Percentiles rank a stretch among this genome's conserved stretches.
phyloP scores from a whole-genome alignment of 345 rosid genomes.

The Microcos paniculata region DNA sequence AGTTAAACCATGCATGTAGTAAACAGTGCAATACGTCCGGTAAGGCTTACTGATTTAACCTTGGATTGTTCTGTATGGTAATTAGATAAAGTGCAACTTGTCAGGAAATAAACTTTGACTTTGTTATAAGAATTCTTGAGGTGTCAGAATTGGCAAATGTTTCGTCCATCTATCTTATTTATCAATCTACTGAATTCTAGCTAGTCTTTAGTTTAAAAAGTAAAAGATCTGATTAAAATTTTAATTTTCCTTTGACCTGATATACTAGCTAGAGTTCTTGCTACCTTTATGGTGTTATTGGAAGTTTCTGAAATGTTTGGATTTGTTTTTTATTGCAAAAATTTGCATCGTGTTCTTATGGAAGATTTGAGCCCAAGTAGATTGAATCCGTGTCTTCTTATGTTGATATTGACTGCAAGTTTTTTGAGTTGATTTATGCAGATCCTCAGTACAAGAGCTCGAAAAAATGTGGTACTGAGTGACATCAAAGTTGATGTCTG shows the following conservation, averaged over 20 bases:
- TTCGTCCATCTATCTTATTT: no score
- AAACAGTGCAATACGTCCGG: no score
- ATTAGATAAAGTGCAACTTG: neutral
- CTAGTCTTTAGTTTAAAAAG: no score
- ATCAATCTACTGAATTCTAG: no score
- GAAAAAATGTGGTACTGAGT: constrained; percentile 74
- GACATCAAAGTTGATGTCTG: constrained; percentile 95
- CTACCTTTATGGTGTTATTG: neutral
- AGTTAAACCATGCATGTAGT: neutral
- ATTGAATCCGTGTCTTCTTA: constrained; percentile 4
- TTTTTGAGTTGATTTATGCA: constrained; percentile 27
- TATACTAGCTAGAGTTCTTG: neutral
- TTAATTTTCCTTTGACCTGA: no score
- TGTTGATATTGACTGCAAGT: constrained; percentile 17
- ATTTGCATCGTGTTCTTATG: no score
- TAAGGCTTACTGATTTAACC: neutral
- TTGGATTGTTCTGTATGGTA: neutral
- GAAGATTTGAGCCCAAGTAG: neutral
- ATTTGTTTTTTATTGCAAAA: neutral
- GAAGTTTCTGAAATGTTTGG: neutral
- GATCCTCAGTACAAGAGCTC: constrained; percentile 80
- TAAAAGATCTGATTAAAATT: no score
- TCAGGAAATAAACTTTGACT: neutral
- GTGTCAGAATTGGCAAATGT: no score
- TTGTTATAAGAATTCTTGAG: neutral